Base-by-base conservation (phyloP, 495 filamentous ascomycete genomes). In the Hyphodiscus hymeniophilus region DNA sequence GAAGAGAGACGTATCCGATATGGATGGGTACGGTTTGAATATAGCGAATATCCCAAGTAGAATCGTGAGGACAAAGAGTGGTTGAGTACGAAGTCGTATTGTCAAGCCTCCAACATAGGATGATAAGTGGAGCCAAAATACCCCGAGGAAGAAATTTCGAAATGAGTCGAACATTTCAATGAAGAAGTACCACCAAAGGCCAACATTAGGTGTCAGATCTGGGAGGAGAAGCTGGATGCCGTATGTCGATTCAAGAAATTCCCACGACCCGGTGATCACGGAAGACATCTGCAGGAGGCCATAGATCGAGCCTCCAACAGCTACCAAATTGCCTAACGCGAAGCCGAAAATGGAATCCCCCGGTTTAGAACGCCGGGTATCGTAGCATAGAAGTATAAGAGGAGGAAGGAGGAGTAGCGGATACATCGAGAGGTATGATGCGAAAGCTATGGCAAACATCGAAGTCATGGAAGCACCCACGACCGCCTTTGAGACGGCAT, bases 101-200 rank as follows among this genome's bases (percentile, higher is more conserved):
- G 82, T 87, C 8, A 97, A 65, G 0, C 86, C 90, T 16, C 80
- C 87, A 3, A 92, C 84, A 64, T 98, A 98, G 32, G 82, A 81
- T 2, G 81, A 81, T 41, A 97, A 72, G 65, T 98, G 94, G 47
- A 98, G 77, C 88, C 94, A 96, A 65, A 98, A 98, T 5, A 97
- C 89, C 17, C 86, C 94, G 2, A 98, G 74, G 73, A 98, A 98
- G 71, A 98, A 97, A 41, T 84, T 82, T 18, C 92, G 80, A 74
- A 98, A 98, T 3, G 89, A 91, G 65, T 98, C 92, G 62, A 98
- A 98, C 80, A 98, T 98, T 67, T 98, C 92, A 56, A 91, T 94
- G 68, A 98, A 97, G 66, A 97, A 98, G 68, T 98, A 98, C 92
- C 92, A 98, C 92, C 92, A 98, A 0, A 98, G 74, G 1, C 92